Base-by-base conservation (phyloP, 2,329 filamentous ascomycete species). In the Didymella sp. region DNA sequence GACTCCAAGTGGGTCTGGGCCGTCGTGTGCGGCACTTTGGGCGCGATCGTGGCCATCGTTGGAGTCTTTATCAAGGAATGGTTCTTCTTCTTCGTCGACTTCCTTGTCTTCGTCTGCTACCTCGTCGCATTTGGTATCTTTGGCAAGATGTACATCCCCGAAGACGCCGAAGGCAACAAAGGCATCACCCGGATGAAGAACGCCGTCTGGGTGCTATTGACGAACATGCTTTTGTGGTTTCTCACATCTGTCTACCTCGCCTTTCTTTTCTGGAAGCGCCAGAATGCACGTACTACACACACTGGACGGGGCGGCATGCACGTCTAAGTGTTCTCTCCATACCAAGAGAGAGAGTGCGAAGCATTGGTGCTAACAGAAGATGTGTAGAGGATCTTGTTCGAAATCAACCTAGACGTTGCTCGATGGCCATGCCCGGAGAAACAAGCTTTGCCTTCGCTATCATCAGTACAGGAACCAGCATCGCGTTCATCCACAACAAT, bases 111-210 rank as follows among this genome's bases (percentile, higher is more conserved):
- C 66, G 80, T 95, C 61, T 83, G 96, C 27, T 96, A 91, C 88
- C 86, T 92, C 58, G 85, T 87, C 2, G 81, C 95, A 6, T 96
- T 96, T 73, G 92, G 91, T 17, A 79, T 95, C 58, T 96, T 96
- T 73, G 92, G 88, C 51, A 87, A 84, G 67, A 86, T 94, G 82
- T 96, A 89, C 80, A 89, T 96, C 71, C 76, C 85, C 51, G 87
- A 87, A 68, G 75, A 91, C 56, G 74, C 87, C 0, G 81, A 89
- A 72, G 87, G 87, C 13, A 83, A 90, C 71, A 67, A 68, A 37
- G 87, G 83, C 46, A 83, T 94, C 55, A 78, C 81, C 63, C 84
- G 90, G 54, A 96, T 96, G 92, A 92, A 92, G 79, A 87, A 88
- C 71, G 90, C 91, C 5, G 90, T 95, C 15, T 96, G 91, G 90